Conservation (phyloP, 2,329 filamentous ascomycete species). For the Xylaria polymorpha region DNA sequence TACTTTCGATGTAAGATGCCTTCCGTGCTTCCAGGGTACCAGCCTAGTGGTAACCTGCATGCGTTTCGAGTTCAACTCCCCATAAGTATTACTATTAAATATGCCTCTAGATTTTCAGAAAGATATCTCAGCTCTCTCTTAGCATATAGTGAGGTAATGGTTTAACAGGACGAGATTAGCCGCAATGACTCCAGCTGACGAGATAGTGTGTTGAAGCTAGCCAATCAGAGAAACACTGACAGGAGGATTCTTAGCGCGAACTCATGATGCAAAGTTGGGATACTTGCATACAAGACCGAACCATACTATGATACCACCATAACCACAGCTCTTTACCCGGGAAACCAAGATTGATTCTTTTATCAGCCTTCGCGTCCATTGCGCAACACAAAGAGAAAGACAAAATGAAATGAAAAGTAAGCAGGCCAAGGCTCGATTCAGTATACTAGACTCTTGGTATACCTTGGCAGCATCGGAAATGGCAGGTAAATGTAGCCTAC, state of each 20-base stretch:
- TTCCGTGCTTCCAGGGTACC: too few species aligned
- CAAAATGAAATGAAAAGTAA: constrained; percentile 26
- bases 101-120: too few species aligned
- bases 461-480: constrained; percentile 34
- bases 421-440: constrained; percentile 30
- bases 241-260: neutral
- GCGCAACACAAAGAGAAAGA: neutral
- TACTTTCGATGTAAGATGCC: too few species aligned
- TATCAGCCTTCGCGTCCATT: constrained; percentile 2
- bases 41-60: too few species aligned
- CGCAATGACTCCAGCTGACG: neutral
- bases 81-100: too few species aligned
- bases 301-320: too few species aligned
- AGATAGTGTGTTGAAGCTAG: neutral
- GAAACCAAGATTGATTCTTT: neutral
- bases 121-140: neutral
- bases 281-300: neutral
- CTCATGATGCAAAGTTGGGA: neutral
- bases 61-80: too few species aligned
- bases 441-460: constrained; percentile 30
- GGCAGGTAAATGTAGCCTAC: constrained; percentile 28
- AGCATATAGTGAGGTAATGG: neutral
- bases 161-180: neutral
- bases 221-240: neutral
- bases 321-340: neutral